Evolutionary conservation across 371 early-diverging fungal genomes (phyloP).

Genomic region (Conidiobolus incongruus): DNA sequence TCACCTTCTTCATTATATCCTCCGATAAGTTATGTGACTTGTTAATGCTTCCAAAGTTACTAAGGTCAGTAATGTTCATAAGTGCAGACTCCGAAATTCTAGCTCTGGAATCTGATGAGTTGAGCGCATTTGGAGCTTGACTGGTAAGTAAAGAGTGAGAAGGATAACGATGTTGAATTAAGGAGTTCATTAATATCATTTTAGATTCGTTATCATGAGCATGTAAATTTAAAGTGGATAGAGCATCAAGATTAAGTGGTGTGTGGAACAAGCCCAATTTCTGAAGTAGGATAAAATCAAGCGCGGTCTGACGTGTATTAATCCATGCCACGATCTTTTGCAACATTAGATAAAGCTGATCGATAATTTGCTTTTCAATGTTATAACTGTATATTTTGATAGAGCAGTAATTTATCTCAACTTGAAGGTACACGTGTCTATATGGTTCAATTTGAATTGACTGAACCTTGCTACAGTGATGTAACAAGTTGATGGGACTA

Average conservation of each 20-base stretch:
- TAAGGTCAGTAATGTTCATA: too few relatives aligned
- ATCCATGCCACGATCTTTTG: conserved; percentile 19
- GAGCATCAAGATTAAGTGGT: not conserved
- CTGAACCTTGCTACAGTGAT: conserved; percentile 7
- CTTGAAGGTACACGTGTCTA: conserved; percentile 30
- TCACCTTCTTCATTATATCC: too few relatives aligned
- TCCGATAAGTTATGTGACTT: too few relatives aligned
- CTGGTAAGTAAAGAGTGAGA: not conserved
- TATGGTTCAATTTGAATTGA: conserved; percentile 8
- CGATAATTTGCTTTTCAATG: conserved; percentile 24
- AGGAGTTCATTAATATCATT: not conserved
- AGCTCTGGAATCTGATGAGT: too few relatives aligned
- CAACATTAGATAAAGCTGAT: conserved; percentile 21
- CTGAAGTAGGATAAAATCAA: conserved; percentile 34
- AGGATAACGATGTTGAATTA: conserved; percentile 6
- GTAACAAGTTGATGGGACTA: conserved; percentile 7
- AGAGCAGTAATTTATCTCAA: conserved; percentile 20
- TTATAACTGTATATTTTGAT: conserved; percentile 42
- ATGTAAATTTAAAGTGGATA: not conserved
- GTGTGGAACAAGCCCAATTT: conserved; percentile 43
- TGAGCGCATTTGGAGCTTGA: too few relatives aligned
- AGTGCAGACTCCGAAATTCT: too few relatives aligned
- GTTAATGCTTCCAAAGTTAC: too few relatives aligned
- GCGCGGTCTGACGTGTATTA: conserved; percentile 18
- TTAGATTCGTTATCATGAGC: not conserved